Evolutionary conservation across 208 protist genomes (phyloP).

Genomic region (Crithidia fasciculata): DNA sequence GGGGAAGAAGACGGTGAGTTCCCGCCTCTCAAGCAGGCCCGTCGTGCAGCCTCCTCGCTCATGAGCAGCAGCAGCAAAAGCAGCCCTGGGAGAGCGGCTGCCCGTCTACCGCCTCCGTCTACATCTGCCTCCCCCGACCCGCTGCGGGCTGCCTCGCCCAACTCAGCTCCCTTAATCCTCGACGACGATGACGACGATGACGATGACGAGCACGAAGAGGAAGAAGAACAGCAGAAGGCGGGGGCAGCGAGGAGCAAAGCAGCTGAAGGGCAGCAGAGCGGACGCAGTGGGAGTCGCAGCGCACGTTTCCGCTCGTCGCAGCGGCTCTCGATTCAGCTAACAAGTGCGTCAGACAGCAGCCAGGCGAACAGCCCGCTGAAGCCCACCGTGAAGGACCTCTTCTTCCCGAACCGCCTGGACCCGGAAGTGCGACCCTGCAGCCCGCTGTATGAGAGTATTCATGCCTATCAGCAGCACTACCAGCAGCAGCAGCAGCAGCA

Average conservation of each 20-base stretch:
- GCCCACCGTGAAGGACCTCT: slow-evolving; percentile 24
- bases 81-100: neutral
- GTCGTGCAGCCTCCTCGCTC: neutral
- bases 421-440: slow-evolving; percentile 30
- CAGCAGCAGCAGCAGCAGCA: slow-evolving; percentile 24
- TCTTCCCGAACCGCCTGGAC: slow-evolving; percentile 36
- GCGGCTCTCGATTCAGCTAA: neutral
- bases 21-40: slow-evolving; percentile 1
- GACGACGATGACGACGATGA: slow-evolving; percentile 14
- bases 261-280: neutral
- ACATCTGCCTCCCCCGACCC: too few relatives aligned
- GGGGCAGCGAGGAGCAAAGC: neutral
- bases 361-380: slow-evolving; percentile 10
- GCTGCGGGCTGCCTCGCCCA: neutral
- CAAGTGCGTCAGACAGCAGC: slow-evolving; percentile 1
- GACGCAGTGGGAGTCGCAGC: neutral
- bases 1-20: slow-evolving; percentile 18
- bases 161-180: neutral
- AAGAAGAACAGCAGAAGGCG: neutral
- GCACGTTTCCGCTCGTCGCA: too few relatives aligned
- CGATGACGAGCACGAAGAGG: neutral
- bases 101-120: neutral
- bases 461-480: slow-evolving; percentile 35
- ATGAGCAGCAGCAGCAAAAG: neutral
- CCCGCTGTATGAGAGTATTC: slow-evolving; percentile 35